These are phyloP conservation scores for Cylindrotheca fusiformis DNA, from an alignment of 108 stramenopile species.

Conservation along the genomic window DNA sequence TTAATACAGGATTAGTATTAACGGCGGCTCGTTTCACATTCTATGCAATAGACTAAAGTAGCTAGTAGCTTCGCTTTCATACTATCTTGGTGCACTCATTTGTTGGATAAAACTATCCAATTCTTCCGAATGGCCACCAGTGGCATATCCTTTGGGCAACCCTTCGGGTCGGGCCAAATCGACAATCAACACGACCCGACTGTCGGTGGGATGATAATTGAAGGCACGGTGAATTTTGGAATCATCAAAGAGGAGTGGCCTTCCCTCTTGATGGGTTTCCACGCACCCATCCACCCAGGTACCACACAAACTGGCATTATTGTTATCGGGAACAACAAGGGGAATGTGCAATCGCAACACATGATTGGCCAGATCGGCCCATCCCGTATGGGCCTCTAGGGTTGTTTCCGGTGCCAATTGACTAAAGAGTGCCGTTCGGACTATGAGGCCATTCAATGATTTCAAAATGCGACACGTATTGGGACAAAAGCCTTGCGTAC, in stretches of 20 bases:
- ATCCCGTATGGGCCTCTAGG: slow-evolving; percentile 91
- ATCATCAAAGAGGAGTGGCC: slow-evolving; percentile 91
- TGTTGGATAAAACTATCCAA: slow-evolving; percentile 85
- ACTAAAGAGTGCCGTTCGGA: slow-evolving; percentile 93
- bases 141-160: slow-evolving; percentile 83
- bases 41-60: no score
- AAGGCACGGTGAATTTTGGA: slow-evolving; percentile 93
- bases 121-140: slow-evolving; percentile 91
- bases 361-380: slow-evolving; percentile 96
- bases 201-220: slow-evolving; percentile 65
- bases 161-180: slow-evolving; percentile 82
- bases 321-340: slow-evolving; percentile 72
- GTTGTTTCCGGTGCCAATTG: slow-evolving; percentile 82
- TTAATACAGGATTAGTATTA: no score
- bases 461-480: slow-evolving; percentile 62
- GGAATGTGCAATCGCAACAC: slow-evolving; percentile 93
- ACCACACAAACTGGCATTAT: slow-evolving; percentile 66
- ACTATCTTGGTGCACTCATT: slow-evolving; percentile 34
- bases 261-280: slow-evolving; percentile 74
- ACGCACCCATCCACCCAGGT: slow-evolving; percentile 96
- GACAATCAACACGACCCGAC: slow-evolving; percentile 90
- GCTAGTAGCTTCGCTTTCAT: no score
- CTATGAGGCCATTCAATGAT: slow-evolving; percentile 31
- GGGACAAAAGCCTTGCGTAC: slow-evolving; percentile 77
- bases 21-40: no score